Base-by-base conservation (phyloP, 257 asterid species). In the Ballota nigra region DNA sequence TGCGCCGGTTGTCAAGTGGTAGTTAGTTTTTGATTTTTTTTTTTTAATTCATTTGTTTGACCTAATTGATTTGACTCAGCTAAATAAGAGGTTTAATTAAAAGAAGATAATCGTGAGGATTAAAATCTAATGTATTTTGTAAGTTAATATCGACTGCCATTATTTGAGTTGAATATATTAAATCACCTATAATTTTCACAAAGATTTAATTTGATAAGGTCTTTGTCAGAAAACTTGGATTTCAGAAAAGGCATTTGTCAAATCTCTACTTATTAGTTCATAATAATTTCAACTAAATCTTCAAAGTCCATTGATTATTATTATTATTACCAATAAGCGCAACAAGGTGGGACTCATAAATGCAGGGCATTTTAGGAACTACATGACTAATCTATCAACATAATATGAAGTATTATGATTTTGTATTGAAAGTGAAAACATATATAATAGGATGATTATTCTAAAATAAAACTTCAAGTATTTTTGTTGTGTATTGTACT, bases 271-370 rank as follows among this genome's bases (percentile, higher is more conserved):
- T 12, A 34, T 61, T 60, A 68, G 29, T 18, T 49, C 15, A 22
- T 23, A 22, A 64, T 64, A 55, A 57, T 67, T 77, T 68, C 82
- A 78, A 73, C 64, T 12, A 47, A 69, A 4, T n/a, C 64, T 72
- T 68, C 57, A 65, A 72, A 26, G 26, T 20, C 18, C 24, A 20
- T 67, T 63, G 59, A 69, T 70, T 53, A 63, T 16, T 51, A 45
- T n/a, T n/a, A n/a, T n/a, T n/a, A 62, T 16, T 52, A 47, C 16
- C 38, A 23, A 52, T 18, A 52, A 23, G 20, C 6, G 53, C 33
- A 65, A 22, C 8, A 51, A 36, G 12, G 49, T 28, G 19, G 73
- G 20, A 9, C 10, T 20, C 66, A 45, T 75, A 67, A 68, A 60
- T 59, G 70, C 33, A 41, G 61, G 62, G 72, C 61, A 29, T 67